Conservation (phyloP, 2,329 filamentous ascomycete genomes). For the Graphilbum fragrans region DNA sequence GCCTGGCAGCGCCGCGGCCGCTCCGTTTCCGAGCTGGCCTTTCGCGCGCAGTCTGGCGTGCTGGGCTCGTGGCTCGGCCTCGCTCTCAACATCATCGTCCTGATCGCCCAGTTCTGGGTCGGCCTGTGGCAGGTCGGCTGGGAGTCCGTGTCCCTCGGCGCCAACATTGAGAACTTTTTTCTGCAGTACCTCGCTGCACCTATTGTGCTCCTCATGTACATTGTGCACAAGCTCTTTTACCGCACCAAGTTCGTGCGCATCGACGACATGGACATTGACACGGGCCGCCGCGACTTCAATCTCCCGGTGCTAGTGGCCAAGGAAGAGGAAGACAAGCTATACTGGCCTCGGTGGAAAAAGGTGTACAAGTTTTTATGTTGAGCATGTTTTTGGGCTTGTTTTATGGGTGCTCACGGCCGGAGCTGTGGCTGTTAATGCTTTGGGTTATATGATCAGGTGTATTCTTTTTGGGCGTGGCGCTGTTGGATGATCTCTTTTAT, state of each 20-base stretch:
- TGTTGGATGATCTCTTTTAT: no score
- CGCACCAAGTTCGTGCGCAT: constrained; percentile 54
- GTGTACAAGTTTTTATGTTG: constrained; percentile 63
- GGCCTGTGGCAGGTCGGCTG: constrained; percentile 64
- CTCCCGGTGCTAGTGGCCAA: constrained; percentile 66
- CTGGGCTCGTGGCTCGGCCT: constrained; percentile 73
- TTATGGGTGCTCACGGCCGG: no score
- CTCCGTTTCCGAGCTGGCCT: constrained; percentile 66
- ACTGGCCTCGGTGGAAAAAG: constrained; percentile 68
- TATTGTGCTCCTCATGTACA: constrained; percentile 54
- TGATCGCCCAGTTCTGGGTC: constrained; percentile 81
- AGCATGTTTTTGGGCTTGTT: neutral
- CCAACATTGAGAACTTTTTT: constrained; percentile 58
- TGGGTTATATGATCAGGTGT: no score
- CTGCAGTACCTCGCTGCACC: constrained; percentile 58
- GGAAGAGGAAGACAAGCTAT: constrained; percentile 60
- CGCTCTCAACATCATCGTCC: constrained; percentile 59
- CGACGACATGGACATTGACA: constrained; percentile 75
- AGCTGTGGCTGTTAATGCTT: no score
- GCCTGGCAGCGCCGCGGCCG: constrained; percentile 64
- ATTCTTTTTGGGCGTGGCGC: no score
- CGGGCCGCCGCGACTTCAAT: constrained; percentile 76
- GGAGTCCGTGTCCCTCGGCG: constrained; percentile 24
- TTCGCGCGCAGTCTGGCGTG: constrained; percentile 67
- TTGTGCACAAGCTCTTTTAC: constrained; percentile 65